Evolutionary conservation across 352 stramenopile genomes (phyloP), one percentile per base, ranked within the genome.

Genomic region (Pythium angustatum): DNA sequence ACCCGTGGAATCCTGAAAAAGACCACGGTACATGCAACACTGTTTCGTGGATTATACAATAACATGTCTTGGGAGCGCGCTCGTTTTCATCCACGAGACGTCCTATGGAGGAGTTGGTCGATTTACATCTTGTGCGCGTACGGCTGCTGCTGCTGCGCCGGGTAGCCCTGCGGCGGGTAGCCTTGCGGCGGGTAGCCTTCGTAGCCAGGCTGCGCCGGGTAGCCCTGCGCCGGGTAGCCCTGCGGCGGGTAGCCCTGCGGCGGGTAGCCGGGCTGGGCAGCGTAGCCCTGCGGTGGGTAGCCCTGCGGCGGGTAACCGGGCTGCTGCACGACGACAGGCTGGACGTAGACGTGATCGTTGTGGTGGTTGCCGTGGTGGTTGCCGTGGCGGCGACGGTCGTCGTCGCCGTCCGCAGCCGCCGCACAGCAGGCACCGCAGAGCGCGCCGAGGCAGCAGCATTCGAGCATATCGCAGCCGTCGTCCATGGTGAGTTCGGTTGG

Each of bases 341-440:
- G 85, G 43, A 93, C 85, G 72, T 90, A 90, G 63, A 85, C 77
- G 28, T 81, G 70, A 51, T 85, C 69, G 38, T 69, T 63, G 62
- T 64, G 69, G 64, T 81, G 78, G 45, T 73, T 47, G 53, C 74
- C 55, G 59, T 56, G 66, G 63, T 79, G 76, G 41, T 73, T 43
- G 48, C 66, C 52, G 15, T 67, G 45, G 54, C 72, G 78, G 44
- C 79, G 78, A 58, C 69, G 63, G 62, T 69, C 54, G 64, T 82
- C 63, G 38, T 68, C 64, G 38, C 75, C 70, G 22, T 67, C 64
- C 5, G 69, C 69, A 6, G 73, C 76, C 2, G 77, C 68, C 24
- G 80, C 85, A 59, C 85, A 93, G 76, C 85, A 93, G 48, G 83
- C 81, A 43, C 78, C 84, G 60, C 85, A 93, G 43, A 90, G 75